Evolutionary conservation across 768 basidiomycete genomes (phyloP).

Genomic region (Chalciporus piperatus): DNA sequence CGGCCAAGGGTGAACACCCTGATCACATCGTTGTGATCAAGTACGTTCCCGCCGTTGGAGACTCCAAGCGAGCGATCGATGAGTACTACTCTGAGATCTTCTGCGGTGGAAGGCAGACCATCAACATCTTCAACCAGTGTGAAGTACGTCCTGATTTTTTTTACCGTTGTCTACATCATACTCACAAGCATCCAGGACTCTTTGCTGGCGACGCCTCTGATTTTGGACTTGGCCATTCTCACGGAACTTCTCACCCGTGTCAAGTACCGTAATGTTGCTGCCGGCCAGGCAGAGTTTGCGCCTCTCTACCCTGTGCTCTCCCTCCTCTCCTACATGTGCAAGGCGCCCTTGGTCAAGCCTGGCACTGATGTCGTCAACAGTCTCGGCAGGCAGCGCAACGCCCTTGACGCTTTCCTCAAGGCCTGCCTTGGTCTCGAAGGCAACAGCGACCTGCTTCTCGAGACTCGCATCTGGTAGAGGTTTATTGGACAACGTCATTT

Average conservation of each 20-base stretch:
- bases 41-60: slow-evolving; percentile 94
- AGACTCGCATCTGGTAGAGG: slow-evolving; percentile 83
- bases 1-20: slow-evolving; percentile 90
- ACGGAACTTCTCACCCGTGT: slow-evolving; percentile 93
- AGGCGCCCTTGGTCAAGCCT: slow-evolving; percentile 95
- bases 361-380: slow-evolving; percentile 94
- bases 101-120: slow-evolving; percentile 90
- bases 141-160: slow-evolving; percentile 49
- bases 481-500: not conserved
- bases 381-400: slow-evolving; percentile 91
- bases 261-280: slow-evolving; percentile 67
- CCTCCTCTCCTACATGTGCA: slow-evolving; percentile 94
- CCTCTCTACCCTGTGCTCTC: slow-evolving; percentile 91
- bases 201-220: slow-evolving; percentile 91
- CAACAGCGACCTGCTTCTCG: slow-evolving; percentile 78
- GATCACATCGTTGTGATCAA: slow-evolving; percentile 98
- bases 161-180: not conserved
- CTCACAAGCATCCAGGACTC: slow-evolving; percentile 60
- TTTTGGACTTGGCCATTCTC: slow-evolving; percentile 90
- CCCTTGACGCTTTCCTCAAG: slow-evolving; percentile 91
- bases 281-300: slow-evolving; percentile 58
- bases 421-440: slow-evolving; percentile 88
- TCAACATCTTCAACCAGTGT: slow-evolving; percentile 98
- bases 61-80: slow-evolving; percentile 98
- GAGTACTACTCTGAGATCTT: slow-evolving; percentile 99